Conservation (phyloP, 2,329 filamentous ascomycete species). For the Biscogniauxia sp. region DNA sequence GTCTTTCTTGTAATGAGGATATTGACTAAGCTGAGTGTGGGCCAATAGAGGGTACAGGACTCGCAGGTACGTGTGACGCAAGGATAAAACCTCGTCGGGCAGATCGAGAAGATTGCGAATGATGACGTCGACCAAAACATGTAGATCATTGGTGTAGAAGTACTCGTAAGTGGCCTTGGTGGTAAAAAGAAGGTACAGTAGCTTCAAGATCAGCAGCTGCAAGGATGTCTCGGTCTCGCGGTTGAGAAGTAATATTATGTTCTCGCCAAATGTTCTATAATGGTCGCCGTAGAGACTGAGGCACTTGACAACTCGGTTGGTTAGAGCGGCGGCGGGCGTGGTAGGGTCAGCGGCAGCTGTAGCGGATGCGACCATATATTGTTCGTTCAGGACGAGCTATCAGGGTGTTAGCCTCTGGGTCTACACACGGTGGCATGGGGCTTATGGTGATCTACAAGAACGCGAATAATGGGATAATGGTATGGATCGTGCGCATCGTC, state of each 20-base stretch:
- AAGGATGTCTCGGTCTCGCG: constrained; percentile 91
- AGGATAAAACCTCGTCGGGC: constrained; percentile 71
- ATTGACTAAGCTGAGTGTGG: constrained; percentile 83
- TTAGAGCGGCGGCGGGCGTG: constrained; percentile 55
- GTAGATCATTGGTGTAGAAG: constrained; percentile 96
- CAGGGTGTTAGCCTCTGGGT: constrained; percentile 2
- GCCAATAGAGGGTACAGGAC: constrained; percentile 88
- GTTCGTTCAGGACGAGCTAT: constrained; percentile 92
- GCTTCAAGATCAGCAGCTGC: constrained; percentile 93
- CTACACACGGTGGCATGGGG: background rate
- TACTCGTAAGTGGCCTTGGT: constrained; percentile 92
- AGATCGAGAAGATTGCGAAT: constrained; percentile 95
- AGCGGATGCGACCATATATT: constrained; percentile 84
- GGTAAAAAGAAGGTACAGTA: constrained; percentile 92
- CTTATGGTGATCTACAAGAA: constrained; percentile 65
- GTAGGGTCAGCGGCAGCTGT: constrained; percentile 43
- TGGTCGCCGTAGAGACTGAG: constrained; percentile 75
- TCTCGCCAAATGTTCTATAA: constrained; percentile 96
- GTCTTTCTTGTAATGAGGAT: constrained; percentile 87
- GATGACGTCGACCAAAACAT: constrained; percentile 91
- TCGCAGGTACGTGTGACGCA: constrained; percentile 91
- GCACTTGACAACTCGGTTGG: constrained; percentile 91
- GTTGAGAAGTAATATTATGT: constrained; percentile 92
- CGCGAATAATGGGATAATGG: constrained; percentile 91
- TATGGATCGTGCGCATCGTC: constrained; percentile 90